phyloP scores from a whole-genome alignment of 2,329 filamentous ascomycete genomes.

The Xylariaceae sp. region DNA sequence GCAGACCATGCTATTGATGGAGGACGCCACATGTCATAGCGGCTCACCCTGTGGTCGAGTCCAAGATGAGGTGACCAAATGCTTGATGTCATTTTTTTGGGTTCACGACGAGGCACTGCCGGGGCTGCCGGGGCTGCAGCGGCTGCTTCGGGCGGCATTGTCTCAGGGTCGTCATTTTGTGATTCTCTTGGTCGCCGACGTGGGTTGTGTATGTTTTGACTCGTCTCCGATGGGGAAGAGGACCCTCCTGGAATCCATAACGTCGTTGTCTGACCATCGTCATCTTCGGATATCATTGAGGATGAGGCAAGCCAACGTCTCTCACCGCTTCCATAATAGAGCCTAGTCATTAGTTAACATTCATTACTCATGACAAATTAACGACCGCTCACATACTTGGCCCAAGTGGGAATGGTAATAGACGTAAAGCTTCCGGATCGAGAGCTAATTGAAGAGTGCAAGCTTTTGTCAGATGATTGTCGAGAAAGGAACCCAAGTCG shows the following conservation, averaged over 20 bases:
- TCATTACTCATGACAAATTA: background rate
- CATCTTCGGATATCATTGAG: conserved; percentile 43
- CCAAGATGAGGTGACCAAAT: conserved; percentile 71
- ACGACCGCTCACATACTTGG: conserved; percentile 35
- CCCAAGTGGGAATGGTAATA: conserved; percentile 48
- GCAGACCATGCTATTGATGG: conserved; percentile 62
- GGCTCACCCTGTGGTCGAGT: conserved; percentile 53
- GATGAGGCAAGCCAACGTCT: conserved; percentile 46
- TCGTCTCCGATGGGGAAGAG: conserved; percentile 44
- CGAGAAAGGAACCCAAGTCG: conserved; percentile 48
- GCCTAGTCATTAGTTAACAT: conserved; percentile 34
- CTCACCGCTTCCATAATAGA: conserved; percentile 68
- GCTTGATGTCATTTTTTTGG: conserved; percentile 49
- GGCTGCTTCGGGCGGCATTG: conserved; percentile 42
- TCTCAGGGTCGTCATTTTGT: conserved; percentile 29
- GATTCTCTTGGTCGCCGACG: conserved; percentile 29
- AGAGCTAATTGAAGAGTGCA: conserved; percentile 49
- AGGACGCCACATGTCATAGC: conserved; percentile 64
- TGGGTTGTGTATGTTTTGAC: conserved; percentile 31
- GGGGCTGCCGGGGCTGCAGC: conserved; percentile 24
- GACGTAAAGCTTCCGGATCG: conserved; percentile 42
- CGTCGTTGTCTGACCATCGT: conserved; percentile 43
- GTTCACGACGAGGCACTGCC: conserved; percentile 28
- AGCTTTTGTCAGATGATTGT: conserved; percentile 45
- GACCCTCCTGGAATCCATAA: conserved; percentile 42